Evolutionary conservation across 2,329 filamentous ascomycete genomes (phyloP), one percentile per base, ranked within the genome.

Genomic region (Curvularia hawaiiensis): DNA sequence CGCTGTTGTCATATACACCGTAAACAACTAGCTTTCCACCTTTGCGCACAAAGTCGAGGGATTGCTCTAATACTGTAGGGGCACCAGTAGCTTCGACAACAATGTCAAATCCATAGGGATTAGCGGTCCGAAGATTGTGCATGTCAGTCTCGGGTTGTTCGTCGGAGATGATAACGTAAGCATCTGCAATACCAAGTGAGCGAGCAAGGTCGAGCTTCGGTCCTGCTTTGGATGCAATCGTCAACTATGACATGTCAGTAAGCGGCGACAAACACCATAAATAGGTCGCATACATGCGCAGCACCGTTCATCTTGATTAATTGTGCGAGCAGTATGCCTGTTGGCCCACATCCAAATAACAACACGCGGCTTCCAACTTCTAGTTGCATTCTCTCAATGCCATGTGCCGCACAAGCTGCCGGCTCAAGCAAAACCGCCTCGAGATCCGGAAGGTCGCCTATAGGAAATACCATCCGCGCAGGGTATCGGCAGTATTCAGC

Each of bases 51-150:
- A 89, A 91, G 77, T 90, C 82, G 74, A 91, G 89, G 28, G 87
- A 81, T 67, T 88, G 84, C 71, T 91, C 88, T 3, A 91, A 82
- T 48, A 91, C 87, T 75, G 85, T 86, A 45, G 85, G 80, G 50
- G 84, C 88, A 18, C 89, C 89, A 12, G 88, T 90, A 35, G 88
- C 88, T 78, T 90, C 87, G 22, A 90, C 83, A 24, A 90, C 87
- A 61, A 90, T 86, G 64, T 91, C 88, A 70, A 91, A 91, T 3
- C 89, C 89, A 67, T 90, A 86, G 0, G 88, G 88, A 74, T 91
- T 86, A 45, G 86, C 82, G 41, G 79, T 76, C 78, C 86, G 87
- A 60, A 91, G 77, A 67, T 86, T 78, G 44, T 83, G 78, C 73
- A 89, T 88, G 69, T 89, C 77, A 0, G 38, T 20, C 4, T 58